phyloP scores from a whole-genome alignment of 371 early-diverging fungal genomes.

The Syncephalastrum monosporum region DNA sequence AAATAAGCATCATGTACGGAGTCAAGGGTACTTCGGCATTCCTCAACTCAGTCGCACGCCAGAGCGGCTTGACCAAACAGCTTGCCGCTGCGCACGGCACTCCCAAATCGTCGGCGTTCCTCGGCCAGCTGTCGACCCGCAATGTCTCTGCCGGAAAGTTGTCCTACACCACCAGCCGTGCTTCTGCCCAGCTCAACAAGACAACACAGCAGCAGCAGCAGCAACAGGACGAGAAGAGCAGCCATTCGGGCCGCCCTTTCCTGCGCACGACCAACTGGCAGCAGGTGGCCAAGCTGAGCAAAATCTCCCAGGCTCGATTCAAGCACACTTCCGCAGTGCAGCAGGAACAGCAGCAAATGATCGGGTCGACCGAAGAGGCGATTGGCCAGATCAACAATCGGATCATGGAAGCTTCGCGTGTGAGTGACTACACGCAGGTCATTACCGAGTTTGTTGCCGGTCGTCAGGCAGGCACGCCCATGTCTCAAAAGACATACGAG shows the following conservation, averaged over 20 bases:
- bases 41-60: constrained; percentile 41
- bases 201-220: constrained; percentile 13
- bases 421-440: constrained; percentile 23
- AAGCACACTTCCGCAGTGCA: constrained; percentile 9
- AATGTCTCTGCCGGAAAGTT: constrained; percentile 45
- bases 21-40: constrained; percentile 46
- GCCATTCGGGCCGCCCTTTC: constrained; percentile 9
- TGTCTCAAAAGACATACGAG: constrained; percentile 44
- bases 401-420: constrained; percentile 29
- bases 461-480: constrained; percentile 20
- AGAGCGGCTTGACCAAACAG: constrained; percentile 46
- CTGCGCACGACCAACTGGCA: constrained; percentile 7
- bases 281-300: constrained; percentile 9
- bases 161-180: constrained; percentile 41
- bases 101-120: constrained; percentile 38
- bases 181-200: constrained; percentile 27
- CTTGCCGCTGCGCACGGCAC: constrained; percentile 26
- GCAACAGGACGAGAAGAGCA: constrained; percentile 13
- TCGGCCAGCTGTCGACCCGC: constrained; percentile 37
- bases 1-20: constrained; percentile 34
- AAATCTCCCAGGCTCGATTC: constrained; percentile 12
- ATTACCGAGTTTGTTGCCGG: constrained; percentile 34
- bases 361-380: constrained; percentile 3
- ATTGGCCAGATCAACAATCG: constrained; percentile 23
- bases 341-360: constrained; percentile 5